Base-by-base conservation (phyloP, 192 early-diverging fungal species). In the Umbelopsis ramanniana region DNA sequence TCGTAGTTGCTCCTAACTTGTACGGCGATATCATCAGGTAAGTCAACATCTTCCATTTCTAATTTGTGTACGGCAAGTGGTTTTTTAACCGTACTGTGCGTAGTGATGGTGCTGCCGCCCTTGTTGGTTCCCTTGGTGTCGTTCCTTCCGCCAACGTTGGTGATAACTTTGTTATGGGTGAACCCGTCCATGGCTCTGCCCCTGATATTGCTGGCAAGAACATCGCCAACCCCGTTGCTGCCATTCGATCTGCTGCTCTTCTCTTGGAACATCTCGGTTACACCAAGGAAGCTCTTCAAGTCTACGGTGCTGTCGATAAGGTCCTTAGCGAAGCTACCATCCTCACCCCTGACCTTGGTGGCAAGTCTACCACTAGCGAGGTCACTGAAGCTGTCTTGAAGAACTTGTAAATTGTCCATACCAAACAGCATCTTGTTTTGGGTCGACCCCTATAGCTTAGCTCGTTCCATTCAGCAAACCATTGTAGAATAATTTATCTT, bases 161-260 rank as follows among this genome's bases (percentile, higher is more conserved):
- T 69, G 96, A 98, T 81, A 87, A 68, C 68, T 97, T 99, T 89
- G 95, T 96, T 19, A 87, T 99, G 45, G 96, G 95, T 55, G 97
- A 99, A 80, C 97, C 97, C 5, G 91, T 86, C 21, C 72, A 76
- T 76, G 97, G 97, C 15, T 96, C 95, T 33, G 97, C 97, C 21
- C 97, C 97, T 3, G 97, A 99, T 85, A 99, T 99, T 85, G 95
- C 94, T 4, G 97, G 97, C 43, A 92, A 96, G 79, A 93, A 94
- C 74, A 97, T 96, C 78, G 95, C 97, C 37, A 99, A 99, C 83
- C 97, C 97, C 19, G 84, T 99, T 55, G 97, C 97, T 2, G 90
- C 95, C 12, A 96, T 99, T 79, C 93, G 97, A 69, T 95, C 93
- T 68, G 96, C 95, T 26, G 95, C 91, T 63, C 85, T 99, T 82